These are phyloP conservation scores for Cordyceps fumosorosea DNA, from an alignment of 2,329 filamentous ascomycete species.

Conservation along the genomic window DNA sequence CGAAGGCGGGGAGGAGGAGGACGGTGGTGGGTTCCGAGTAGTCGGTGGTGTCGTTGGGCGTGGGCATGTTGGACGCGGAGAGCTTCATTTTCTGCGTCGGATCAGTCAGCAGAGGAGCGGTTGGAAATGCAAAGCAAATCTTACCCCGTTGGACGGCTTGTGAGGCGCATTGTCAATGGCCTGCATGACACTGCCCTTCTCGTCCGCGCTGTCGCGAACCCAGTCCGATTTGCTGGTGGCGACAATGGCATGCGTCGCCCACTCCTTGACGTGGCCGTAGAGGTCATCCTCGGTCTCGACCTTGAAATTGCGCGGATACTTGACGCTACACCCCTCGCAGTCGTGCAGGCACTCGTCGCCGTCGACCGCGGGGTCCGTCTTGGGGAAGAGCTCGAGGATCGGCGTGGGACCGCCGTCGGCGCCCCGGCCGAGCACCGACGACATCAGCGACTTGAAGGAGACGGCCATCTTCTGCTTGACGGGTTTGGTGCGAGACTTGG, in stretches of 20 bases:
- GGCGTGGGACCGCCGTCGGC: slow-evolving; percentile 21
- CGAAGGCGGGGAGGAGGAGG: slow-evolving; percentile 79
- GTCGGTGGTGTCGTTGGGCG: slow-evolving; percentile 58
- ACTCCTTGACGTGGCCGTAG: slow-evolving; percentile 80
- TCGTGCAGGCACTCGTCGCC: slow-evolving; percentile 86
- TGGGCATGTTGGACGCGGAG: slow-evolving; percentile 84
- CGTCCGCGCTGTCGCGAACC: slow-evolving; percentile 82
- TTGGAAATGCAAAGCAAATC: slow-evolving; percentile 22
- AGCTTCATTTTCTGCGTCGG: slow-evolving; percentile 64
- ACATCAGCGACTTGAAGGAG: slow-evolving; percentile 35
- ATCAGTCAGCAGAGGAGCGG: neutral
- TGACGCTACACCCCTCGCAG: slow-evolving; percentile 72
- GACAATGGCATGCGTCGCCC: slow-evolving; percentile 83
- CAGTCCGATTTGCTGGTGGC: slow-evolving; percentile 96
- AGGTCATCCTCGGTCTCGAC: slow-evolving; percentile 73
- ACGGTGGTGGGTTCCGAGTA: slow-evolving; percentile 69
- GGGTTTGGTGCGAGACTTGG: slow-evolving; percentile 22
- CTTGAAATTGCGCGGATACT: slow-evolving; percentile 65
- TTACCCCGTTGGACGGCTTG: slow-evolving; percentile 62
- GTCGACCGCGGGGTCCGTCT: slow-evolving; percentile 68
- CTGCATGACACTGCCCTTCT: slow-evolving; percentile 80
- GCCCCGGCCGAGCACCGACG: slow-evolving; percentile 22
- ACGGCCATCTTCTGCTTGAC: slow-evolving; percentile 36
- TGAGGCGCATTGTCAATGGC: slow-evolving; percentile 51
- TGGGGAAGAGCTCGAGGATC: slow-evolving; percentile 57